Conservation (phyloP, 164 flowering plant species). For the Houttuynia cordata region DNA sequence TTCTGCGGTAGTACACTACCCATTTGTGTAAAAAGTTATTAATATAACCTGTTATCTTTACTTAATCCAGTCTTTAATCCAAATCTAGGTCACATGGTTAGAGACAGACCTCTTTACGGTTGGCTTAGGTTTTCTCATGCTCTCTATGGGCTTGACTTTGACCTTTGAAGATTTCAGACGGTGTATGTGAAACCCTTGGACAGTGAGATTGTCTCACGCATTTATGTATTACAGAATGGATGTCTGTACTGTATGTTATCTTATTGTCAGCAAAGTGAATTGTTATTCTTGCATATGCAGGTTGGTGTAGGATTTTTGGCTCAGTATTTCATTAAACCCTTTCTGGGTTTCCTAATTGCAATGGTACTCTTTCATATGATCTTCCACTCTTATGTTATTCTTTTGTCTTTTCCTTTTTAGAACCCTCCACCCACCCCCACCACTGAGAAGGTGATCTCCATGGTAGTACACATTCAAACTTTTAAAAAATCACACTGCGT, state of each 20-base stretch:
- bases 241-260: neutral
- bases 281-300: slow-evolving; percentile 33
- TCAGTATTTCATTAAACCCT: slow-evolving; percentile 84
- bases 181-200: slow-evolving; percentile 95
- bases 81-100: slow-evolving; percentile 79
- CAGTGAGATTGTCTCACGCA: slow-evolving; percentile 40
- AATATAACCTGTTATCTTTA: neutral
- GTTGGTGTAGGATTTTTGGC: slow-evolving; percentile 97
- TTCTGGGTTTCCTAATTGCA: slow-evolving; percentile 84
- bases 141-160: slow-evolving; percentile 96
- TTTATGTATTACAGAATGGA: neutral
- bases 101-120: slow-evolving; percentile 86
- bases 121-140: slow-evolving; percentile 97
- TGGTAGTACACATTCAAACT: neutral
- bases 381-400: neutral
- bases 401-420: too few relatives aligned
- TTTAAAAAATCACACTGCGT: too few relatives aligned
- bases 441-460: neutral
- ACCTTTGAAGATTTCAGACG: slow-evolving; percentile 92
- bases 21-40: slow-evolving; percentile 2
- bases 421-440: too few relatives aligned
- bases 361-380: slow-evolving; percentile 34
- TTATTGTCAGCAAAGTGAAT: neutral
- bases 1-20: slow-evolving; percentile 40
- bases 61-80: neutral